phyloP scores from a whole-genome alignment of 345 rosid genomes.

The Murraya paniculata region DNA sequence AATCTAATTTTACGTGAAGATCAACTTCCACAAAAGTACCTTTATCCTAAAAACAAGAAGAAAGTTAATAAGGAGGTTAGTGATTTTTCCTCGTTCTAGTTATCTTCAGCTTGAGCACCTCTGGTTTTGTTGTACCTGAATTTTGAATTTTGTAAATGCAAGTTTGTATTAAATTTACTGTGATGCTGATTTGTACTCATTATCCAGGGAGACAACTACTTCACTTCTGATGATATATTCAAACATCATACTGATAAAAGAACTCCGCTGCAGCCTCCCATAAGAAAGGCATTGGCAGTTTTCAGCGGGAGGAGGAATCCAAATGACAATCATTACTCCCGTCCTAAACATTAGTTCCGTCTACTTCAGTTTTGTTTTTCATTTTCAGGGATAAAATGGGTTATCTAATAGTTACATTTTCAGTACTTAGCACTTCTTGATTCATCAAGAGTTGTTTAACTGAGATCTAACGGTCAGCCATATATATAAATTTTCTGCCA shows the following conservation, averaged over 20 bases:
- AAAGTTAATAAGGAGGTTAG: slow-evolving; percentile 62
- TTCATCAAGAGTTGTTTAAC: neutral
- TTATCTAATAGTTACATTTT: neutral
- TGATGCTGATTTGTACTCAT: slow-evolving; percentile 6
- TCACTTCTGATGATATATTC: slow-evolving; percentile 54
- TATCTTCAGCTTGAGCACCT: neutral
- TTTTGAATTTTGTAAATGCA: neutral
- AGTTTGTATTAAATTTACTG: neutral
- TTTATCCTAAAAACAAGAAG: slow-evolving; percentile 84
- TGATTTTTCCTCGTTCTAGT: neutral
- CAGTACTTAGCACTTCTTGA: neutral
- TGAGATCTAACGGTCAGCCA: neutral
- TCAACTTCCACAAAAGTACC: slow-evolving; percentile 85
- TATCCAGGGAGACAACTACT: slow-evolving; percentile 63
- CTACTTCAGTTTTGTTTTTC: neutral
- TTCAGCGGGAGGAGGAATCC: slow-evolving; percentile 93
- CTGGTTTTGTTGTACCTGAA: neutral
- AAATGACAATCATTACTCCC: slow-evolving; percentile 90
- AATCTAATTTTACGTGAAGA: slow-evolving; percentile 82
- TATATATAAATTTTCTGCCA: neutral
- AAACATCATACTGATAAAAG: slow-evolving; percentile 55
- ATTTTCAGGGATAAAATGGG: neutral
- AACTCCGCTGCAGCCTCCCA: slow-evolving; percentile 72
- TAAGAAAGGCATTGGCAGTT: slow-evolving; percentile 77
- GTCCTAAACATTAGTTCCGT: slow-evolving; percentile 40